These are phyloP conservation scores for Rhizopogon sp. DNA, from an alignment of 768 basidiomycete species.

Conservation along the genomic window DNA sequence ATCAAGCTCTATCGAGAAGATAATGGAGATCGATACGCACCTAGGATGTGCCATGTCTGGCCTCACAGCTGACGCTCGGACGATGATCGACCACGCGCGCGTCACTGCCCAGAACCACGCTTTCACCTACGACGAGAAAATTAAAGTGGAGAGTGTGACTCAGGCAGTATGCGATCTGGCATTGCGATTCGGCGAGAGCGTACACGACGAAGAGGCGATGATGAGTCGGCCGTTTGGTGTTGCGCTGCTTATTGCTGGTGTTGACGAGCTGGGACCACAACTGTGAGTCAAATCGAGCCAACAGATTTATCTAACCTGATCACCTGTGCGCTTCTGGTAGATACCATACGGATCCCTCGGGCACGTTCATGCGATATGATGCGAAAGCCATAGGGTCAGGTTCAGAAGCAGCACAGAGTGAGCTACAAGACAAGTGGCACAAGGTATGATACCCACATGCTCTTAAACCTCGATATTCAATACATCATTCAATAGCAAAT, in stretches of 20 bases:
- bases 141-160: conserved; percentile 96
- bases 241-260: conserved; percentile 93
- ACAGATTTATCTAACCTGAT: conserved; percentile 4
- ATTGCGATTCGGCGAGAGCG: conserved; percentile 95
- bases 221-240: conserved; percentile 99
- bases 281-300: conserved; percentile 51
- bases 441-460: conserved; percentile 47
- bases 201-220: conserved; percentile 97
- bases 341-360: conserved; percentile 97
- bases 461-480: background rate
- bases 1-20: conserved; percentile 95
- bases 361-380: conserved; percentile 93
- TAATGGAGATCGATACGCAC: conserved; percentile 98
- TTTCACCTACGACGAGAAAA: conserved; percentile 95
- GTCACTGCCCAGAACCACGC: conserved; percentile 94
- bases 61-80: conserved; percentile 95
- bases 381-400: conserved; percentile 99
- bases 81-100: conserved; percentile 99
- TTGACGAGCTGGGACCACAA: conserved; percentile 94
- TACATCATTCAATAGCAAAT: conserved; percentile 62
- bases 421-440: conserved; percentile 96
- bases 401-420: conserved; percentile 94
- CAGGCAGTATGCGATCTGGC: conserved; percentile 98
- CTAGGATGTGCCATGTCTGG: conserved; percentile 98
- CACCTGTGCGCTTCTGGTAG: conserved; percentile 33